Evolutionary conservation across 768 basidiomycete genomes (phyloP).

Genomic region (Pleurotus pulmonarius): DNA sequence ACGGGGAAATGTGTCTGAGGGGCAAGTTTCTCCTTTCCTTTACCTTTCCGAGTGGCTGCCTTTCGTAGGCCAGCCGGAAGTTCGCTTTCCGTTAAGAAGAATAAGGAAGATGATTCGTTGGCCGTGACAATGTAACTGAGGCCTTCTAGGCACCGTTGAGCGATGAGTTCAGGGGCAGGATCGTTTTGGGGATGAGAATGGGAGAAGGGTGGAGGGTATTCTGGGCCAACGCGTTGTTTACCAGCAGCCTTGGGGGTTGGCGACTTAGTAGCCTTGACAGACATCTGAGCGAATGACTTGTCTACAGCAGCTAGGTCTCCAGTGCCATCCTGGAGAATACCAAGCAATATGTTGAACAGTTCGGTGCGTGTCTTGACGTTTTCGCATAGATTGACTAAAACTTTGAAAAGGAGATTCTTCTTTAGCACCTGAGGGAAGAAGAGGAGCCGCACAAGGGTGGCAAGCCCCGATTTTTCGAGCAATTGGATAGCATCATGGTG

Average conservation of each 20-base stretch:
- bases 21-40: constrained; percentile 87
- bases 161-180: constrained; percentile 86
- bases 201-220: constrained; percentile 46
- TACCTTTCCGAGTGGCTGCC: constrained; percentile 76
- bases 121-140: constrained; percentile 82
- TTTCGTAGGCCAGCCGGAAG: constrained; percentile 74
- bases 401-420: constrained; percentile 82
- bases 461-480: constrained; percentile 85
- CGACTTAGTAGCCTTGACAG: constrained; percentile 57
- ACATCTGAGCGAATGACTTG: constrained; percentile 90
- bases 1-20: constrained; percentile 88
- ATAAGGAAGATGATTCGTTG: constrained; percentile 82
- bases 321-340: constrained; percentile 91
- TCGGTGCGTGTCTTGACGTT: constrained; percentile 90
- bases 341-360: constrained; percentile 90
- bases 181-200: constrained; percentile 62
- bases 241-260: constrained; percentile 52
- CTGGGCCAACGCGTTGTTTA: constrained; percentile 65
- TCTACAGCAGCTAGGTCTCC: constrained; percentile 91
- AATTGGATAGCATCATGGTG: constrained; percentile 90
- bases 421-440: constrained; percentile 94
- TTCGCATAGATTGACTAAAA: constrained; percentile 94
- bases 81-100: constrained; percentile 97
- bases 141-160: constrained; percentile 91
- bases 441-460: constrained; percentile 84